Percentiles rank a stretch among this genome's conserved stretches.
phyloP scores from a whole-genome alignment of 371 early-diverging fungal species.

The Mortierella sp. region DNA sequence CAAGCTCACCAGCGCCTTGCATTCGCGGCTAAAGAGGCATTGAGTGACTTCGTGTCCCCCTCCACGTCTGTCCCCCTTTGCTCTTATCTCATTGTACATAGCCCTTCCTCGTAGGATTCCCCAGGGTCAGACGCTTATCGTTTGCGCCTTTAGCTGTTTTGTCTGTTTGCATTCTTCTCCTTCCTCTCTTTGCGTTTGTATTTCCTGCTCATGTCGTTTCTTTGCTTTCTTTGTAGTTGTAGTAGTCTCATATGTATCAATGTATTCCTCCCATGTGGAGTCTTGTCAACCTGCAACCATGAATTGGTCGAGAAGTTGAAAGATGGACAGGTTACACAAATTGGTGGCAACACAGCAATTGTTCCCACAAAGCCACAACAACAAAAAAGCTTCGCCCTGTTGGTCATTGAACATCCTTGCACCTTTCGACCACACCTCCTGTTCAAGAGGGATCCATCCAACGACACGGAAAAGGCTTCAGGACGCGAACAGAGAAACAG shows the following conservation, averaged over 20 bases:
- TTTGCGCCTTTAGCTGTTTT: not conserved
- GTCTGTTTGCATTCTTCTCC: not conserved
- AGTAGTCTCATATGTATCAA: too few relatives aligned
- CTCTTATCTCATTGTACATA: conserved; percentile 32
- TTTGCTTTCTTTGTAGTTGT: too few relatives aligned
- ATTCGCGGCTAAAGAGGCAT: conserved; percentile 44
- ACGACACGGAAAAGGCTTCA: too few relatives aligned
- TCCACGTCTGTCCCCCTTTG: not conserved
- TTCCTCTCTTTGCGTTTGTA: not conserved
- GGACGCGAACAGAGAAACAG: not conserved
- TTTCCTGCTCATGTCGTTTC: too few relatives aligned
- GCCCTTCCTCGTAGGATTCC: conserved; percentile 8
- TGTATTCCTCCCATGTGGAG: too few relatives aligned
- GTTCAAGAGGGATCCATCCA: too few relatives aligned
- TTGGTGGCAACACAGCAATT: conserved; percentile 8
- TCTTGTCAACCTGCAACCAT: too few relatives aligned
- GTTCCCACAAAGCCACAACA: conserved; percentile 9
- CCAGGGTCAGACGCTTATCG: conserved; percentile 2
- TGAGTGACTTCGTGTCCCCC: not conserved
- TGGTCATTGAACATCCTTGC: too few relatives aligned
- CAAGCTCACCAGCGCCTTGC: conserved; percentile 52
- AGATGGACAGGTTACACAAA: too few relatives aligned
- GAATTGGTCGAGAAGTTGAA: too few relatives aligned
- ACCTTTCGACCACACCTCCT: too few relatives aligned
- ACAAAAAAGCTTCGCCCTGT: not conserved